phyloP scores from a whole-genome alignment of 345 rosid genomes.

The Xanthoceras sorbifolium region DNA sequence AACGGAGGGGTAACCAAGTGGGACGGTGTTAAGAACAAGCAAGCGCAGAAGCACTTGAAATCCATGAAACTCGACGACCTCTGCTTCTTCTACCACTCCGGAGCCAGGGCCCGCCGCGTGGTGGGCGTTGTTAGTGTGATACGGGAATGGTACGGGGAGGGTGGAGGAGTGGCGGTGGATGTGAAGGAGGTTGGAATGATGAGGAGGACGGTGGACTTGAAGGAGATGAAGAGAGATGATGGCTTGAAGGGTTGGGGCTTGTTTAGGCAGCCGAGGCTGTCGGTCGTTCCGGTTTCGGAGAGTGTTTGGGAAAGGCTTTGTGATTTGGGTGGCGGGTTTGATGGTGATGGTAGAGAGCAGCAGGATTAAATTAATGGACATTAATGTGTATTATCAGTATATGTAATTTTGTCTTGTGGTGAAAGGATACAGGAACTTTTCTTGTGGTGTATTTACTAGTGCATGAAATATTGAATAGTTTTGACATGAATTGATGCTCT shows the following conservation, averaged over 20 bases:
- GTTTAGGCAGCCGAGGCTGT: slow-evolving; percentile 84
- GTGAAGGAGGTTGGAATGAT: slow-evolving; percentile 80
- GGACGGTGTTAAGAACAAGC: slow-evolving; percentile 95
- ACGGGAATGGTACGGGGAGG: slow-evolving; percentile 61
- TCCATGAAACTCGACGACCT: slow-evolving; percentile 74
- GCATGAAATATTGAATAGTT: background rate
- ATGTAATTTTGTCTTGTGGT: background rate
- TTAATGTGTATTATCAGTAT: background rate
- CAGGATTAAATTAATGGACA: background rate
- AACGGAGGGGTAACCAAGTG: slow-evolving; percentile 70
- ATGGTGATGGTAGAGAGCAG: slow-evolving; percentile 60
- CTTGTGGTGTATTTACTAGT: background rate
- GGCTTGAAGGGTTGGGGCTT: slow-evolving; percentile 62
- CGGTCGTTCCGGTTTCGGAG: slow-evolving; percentile 74
- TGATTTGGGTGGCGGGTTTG: slow-evolving; percentile 81
- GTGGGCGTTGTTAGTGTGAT: slow-evolving; percentile 79
- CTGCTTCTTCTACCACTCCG: slow-evolving; percentile 96
- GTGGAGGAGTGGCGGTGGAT: slow-evolving; percentile 60
- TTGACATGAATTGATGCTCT: background rate
- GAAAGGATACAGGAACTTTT: too few species aligned
- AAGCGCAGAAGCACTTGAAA: slow-evolving; percentile 83
- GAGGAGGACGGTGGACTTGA: slow-evolving; percentile 71
- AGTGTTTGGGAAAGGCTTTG: slow-evolving; percentile 65
- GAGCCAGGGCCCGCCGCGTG: slow-evolving; percentile 63
- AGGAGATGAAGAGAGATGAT: slow-evolving; percentile 69